phyloP scores from a whole-genome alignment of 2,329 filamentous ascomycete species.

The Pyricularia sp. region DNA sequence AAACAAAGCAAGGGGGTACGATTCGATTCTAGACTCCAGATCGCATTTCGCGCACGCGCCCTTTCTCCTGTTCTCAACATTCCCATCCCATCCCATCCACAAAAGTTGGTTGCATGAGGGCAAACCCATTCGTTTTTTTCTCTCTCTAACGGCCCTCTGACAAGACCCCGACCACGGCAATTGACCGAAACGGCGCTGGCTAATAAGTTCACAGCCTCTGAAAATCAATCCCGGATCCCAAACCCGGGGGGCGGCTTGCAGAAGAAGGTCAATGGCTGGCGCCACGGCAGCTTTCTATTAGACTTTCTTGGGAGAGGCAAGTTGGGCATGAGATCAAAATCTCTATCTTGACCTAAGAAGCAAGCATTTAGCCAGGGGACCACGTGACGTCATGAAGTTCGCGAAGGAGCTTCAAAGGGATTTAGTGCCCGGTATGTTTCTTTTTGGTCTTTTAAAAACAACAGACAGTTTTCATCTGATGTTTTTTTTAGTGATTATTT shows the following conservation, averaged over 20 bases:
- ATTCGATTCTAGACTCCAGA: not conserved
- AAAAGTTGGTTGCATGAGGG: not conserved
- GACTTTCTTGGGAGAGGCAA: not conserved
- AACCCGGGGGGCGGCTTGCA: not conserved
- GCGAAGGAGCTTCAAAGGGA: constrained; percentile 77
- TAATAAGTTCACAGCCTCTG: not conserved
- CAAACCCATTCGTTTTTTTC: not conserved
- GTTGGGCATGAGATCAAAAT: not conserved
- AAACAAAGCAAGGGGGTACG: not conserved
- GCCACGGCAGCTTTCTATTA: not conserved
- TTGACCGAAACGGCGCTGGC: not conserved
- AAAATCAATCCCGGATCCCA: not conserved
- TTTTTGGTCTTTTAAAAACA: not conserved
- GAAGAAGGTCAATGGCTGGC: not conserved
- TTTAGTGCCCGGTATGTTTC: constrained; percentile 62
- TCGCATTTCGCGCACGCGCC: not conserved
- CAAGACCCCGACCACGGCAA: not conserved
- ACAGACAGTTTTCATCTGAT: not conserved
- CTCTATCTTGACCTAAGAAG: not conserved
- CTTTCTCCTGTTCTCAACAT: not conserved
- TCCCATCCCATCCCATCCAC: not conserved
- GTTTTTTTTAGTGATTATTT: not conserved
- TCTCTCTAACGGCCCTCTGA: not conserved
- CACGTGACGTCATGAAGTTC: constrained; percentile 48
- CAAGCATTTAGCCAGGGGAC: not conserved